Evolutionary conservation across 805 yeast species (phyloP).

Genomic region (Lipomyces sp.): DNA sequence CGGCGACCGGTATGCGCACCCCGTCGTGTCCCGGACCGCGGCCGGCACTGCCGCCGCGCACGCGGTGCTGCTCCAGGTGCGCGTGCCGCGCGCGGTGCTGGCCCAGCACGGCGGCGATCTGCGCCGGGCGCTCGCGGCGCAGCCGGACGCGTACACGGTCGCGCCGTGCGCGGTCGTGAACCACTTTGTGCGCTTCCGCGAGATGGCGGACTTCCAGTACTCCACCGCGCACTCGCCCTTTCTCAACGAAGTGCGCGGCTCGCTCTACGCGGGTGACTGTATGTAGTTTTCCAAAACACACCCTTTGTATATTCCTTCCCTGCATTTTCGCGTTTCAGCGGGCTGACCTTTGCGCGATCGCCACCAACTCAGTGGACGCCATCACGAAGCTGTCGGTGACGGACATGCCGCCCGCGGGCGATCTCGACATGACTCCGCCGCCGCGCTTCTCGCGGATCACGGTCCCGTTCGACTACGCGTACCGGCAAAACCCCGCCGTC

Average conservation of each 20-base stretch:
- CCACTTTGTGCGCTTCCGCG: slow-evolving; percentile 68
- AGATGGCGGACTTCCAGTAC: slow-evolving; percentile 47
- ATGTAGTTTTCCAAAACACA: neutral
- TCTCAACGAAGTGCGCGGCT: slow-evolving; percentile 36
- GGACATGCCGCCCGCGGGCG: slow-evolving; percentile 34
- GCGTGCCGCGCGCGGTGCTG: slow-evolving; percentile 34
- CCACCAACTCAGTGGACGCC: slow-evolving; percentile 33
- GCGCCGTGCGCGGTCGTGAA: slow-evolving; percentile 67
- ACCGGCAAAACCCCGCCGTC: slow-evolving; percentile 65
- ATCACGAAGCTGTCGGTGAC: slow-evolving; percentile 42
- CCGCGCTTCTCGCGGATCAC: slow-evolving; percentile 74
- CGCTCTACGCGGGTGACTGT: slow-evolving; percentile 45
- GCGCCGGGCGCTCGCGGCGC: slow-evolving; percentile 60
- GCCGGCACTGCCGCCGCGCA: slow-evolving; percentile 30
- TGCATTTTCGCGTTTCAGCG: no score
- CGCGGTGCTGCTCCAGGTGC: slow-evolving; percentile 36
- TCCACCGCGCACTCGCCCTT: slow-evolving; percentile 56
- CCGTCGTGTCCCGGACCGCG: slow-evolving; percentile 41
- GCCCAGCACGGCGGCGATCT: slow-evolving; percentile 42
- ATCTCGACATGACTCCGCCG: slow-evolving; percentile 76
- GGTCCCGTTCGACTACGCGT: slow-evolving; percentile 74
- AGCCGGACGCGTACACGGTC: slow-evolving; percentile 47
- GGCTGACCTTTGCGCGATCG: no score
- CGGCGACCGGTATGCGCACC: slow-evolving; percentile 46
- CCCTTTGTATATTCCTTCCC: no score